phyloP scores from a whole-genome alignment of 805 yeast genomes.

The Candida railenensis region DNA sequence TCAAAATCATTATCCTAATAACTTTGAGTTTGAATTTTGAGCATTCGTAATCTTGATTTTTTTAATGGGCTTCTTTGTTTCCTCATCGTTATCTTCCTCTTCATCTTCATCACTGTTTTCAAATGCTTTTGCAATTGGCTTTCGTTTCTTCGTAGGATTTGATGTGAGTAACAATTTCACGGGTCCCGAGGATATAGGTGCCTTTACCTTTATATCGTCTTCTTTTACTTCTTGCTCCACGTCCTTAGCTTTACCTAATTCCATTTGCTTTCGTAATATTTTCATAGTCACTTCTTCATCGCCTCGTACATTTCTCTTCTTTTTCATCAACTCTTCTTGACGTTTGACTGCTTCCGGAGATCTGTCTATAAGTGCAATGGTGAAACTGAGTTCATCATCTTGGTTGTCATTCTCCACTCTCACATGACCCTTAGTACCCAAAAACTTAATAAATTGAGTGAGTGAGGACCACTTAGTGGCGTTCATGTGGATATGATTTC shows the following conservation, averaged over 20 bases:
- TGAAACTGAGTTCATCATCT: slow-evolving; percentile 31
- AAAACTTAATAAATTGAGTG: slow-evolving; percentile 61
- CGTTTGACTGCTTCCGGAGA: slow-evolving; percentile 48
- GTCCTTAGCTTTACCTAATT: slow-evolving; percentile 31
- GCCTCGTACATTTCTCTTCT: slow-evolving; percentile 31
- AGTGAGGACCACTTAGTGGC: slow-evolving; percentile 79
- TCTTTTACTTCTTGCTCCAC: slow-evolving; percentile 1
- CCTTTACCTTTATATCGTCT: neutral
- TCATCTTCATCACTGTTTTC: slow-evolving; percentile 9
- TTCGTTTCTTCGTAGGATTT: neutral
- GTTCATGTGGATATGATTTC: slow-evolving; percentile 86
- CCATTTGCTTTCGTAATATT: slow-evolving; percentile 54
- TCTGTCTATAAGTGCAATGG: slow-evolving; percentile 31
- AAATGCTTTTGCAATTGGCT: neutral
- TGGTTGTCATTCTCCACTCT: slow-evolving; percentile 38
- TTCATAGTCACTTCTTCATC: slow-evolving; percentile 48
- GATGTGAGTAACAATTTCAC: slow-evolving; percentile 15
- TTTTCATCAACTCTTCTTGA: slow-evolving; percentile 34
- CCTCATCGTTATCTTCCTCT: slow-evolving; percentile 5
- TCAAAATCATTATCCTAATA: neutral
- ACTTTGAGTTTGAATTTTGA: neutral
- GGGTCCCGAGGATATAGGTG: slow-evolving; percentile 14
- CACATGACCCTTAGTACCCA: slow-evolving; percentile 58
- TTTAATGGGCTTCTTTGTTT: neutral
- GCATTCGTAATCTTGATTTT: neutral